A percentile compares a stretch with the other conserved stretches of the same genome.
Evolutionary conservation across 1,284 basidiomycete genomes (phyloP).

Genomic region (Irpex lacteus): DNA sequence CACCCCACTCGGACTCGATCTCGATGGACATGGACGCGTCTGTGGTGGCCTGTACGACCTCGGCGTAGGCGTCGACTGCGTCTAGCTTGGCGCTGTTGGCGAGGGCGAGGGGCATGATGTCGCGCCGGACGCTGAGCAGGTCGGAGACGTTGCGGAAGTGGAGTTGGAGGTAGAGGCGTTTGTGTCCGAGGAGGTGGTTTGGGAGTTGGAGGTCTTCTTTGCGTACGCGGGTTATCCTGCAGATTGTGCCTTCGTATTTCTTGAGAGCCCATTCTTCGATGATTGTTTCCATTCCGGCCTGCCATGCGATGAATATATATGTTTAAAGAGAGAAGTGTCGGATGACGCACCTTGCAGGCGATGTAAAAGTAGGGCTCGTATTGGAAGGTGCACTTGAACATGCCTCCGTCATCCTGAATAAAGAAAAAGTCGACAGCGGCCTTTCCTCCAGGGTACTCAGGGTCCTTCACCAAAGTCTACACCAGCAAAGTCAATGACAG

Average conservation of each 20-base stretch:
- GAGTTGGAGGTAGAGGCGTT: conserved; percentile 85
- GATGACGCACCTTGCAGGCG: conserved; percentile 74
- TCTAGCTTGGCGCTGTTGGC: conserved; percentile 92
- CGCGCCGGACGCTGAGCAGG: conserved; percentile 83
- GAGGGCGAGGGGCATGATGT: conserved; percentile 86
- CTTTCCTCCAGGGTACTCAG: conserved; percentile 76
- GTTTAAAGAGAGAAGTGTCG: conserved; percentile 1
- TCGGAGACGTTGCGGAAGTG: conserved; percentile 93
- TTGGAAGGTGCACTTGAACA: conserved; percentile 93
- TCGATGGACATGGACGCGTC: conserved; percentile 61
- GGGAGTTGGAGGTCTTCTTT: conserved; percentile 96
- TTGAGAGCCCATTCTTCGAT: conserved; percentile 98
- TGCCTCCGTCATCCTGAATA: conserved; percentile 93
- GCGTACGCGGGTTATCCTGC: conserved; percentile 73
- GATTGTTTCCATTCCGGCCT: conserved; percentile 85
- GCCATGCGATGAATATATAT: background rate
- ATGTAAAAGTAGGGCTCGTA: conserved; percentile 97
- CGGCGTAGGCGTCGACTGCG: conserved; percentile 97
- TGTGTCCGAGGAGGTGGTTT: conserved; percentile 94
- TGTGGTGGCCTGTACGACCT: conserved; percentile 85
- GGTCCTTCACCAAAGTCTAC: conserved; percentile 83
- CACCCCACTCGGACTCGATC: conserved; percentile 65
- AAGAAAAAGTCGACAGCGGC: conserved; percentile 98
- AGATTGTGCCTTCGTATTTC: conserved; percentile 87
- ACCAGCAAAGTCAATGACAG: background rate